Evolutionary conservation across 805 yeast genomes (phyloP).

Genomic region (Candida tallmaniae): DNA sequence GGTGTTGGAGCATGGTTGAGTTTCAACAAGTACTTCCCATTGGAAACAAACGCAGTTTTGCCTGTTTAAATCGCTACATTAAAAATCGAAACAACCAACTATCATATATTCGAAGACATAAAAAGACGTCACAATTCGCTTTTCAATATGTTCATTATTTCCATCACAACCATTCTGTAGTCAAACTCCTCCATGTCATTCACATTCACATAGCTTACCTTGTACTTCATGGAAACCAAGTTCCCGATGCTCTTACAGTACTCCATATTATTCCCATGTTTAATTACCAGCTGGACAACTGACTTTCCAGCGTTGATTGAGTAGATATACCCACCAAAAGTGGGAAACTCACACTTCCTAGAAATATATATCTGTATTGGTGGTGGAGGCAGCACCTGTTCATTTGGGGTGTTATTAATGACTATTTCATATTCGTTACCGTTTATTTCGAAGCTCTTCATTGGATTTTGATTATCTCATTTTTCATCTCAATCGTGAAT

Average conservation of each 20-base stretch:
- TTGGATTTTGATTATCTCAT: too few species aligned
- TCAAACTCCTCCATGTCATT: slow-evolving; percentile 10
- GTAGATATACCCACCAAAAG: slow-evolving; percentile 13
- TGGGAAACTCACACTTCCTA: slow-evolving; percentile 2
- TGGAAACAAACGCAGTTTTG: neutral
- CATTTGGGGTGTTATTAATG: neutral
- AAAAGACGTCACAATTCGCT: too few species aligned
- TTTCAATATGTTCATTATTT: slow-evolving; percentile 1
- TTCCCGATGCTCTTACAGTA: slow-evolving; percentile 10
- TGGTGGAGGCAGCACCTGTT: neutral
- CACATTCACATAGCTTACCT: slow-evolving; percentile 9
- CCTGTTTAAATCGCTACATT: too few species aligned
- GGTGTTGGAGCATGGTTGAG: slow-evolving; percentile 13
- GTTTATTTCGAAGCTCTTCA: too few species aligned
- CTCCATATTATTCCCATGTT: slow-evolving; percentile 10
- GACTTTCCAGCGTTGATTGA: slow-evolving; percentile 5
- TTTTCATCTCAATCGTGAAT: too few species aligned
- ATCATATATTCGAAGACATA: too few species aligned
- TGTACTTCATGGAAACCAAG: slow-evolving; percentile 9
- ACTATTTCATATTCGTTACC: slow-evolving; percentile 9
- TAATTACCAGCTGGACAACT: slow-evolving; percentile 7
- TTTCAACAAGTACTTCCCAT: slow-evolving; percentile 11
- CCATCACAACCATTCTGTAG: slow-evolving; percentile 7
- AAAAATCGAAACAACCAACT: too few species aligned
- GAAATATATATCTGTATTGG: slow-evolving; percentile 12